These are phyloP conservation scores for Boletellus ananas DNA, from an alignment of 768 basidiomycete species.

Conservation along the genomic window DNA sequence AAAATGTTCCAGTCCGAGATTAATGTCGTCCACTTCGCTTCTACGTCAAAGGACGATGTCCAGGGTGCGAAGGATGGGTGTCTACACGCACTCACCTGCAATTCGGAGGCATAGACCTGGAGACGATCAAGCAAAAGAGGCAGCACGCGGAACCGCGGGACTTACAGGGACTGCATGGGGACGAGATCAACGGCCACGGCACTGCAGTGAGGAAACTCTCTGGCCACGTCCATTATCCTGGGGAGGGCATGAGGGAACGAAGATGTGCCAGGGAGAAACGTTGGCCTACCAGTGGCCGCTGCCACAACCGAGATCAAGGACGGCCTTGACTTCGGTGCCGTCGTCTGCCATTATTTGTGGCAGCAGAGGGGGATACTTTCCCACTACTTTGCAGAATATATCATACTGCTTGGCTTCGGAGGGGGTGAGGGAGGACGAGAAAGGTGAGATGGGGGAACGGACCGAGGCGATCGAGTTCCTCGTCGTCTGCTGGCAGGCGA, in stretches of 20 bases:
- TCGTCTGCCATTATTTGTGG: slow-evolving; percentile 57
- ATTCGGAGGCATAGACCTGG: slow-evolving; percentile 65
- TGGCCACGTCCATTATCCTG: slow-evolving; percentile 75
- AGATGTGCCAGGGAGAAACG: neutral
- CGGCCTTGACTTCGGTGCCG: slow-evolving; percentile 54
- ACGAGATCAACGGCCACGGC: slow-evolving; percentile 77
- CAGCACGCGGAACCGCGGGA: slow-evolving; percentile 7
- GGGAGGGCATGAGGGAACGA: slow-evolving; percentile 8
- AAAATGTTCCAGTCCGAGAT: slow-evolving; percentile 79
- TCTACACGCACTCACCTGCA: slow-evolving; percentile 46
- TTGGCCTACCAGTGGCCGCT: slow-evolving; percentile 65
- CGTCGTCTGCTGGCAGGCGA: slow-evolving; percentile 72
- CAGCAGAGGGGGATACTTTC: slow-evolving; percentile 62
- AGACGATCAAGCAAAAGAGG: slow-evolving; percentile 18
- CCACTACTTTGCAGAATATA: slow-evolving; percentile 62
- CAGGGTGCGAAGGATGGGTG: neutral
- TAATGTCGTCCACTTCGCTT: slow-evolving; percentile 82
- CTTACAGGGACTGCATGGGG: slow-evolving; percentile 72
- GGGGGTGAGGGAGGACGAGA: slow-evolving; percentile 9
- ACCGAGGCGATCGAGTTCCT: slow-evolving; percentile 71
- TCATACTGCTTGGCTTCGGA: slow-evolving; percentile 60
- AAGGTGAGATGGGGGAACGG: slow-evolving; percentile 18
- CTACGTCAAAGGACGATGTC: slow-evolving; percentile 34
- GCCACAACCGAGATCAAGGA: slow-evolving; percentile 76
- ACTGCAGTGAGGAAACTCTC: slow-evolving; percentile 64